Evolutionary conservation across 1,139 yeast species (phyloP).

Genomic region (Blastobotrys elegans): DNA sequence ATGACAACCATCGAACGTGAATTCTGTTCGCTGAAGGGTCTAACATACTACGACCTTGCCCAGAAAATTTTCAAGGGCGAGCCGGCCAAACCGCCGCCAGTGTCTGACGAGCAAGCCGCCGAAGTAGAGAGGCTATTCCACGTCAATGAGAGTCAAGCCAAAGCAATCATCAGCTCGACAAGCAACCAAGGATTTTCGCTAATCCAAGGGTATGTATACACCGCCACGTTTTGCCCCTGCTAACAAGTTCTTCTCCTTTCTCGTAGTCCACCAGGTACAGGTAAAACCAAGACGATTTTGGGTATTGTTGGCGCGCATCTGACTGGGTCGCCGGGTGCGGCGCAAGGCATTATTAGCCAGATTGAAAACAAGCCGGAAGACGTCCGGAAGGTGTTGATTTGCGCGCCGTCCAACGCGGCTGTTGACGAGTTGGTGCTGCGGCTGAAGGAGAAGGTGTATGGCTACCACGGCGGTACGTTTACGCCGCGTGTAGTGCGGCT

Average conservation of each 20-base stretch:
- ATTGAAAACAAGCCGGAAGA: constrained; percentile 16
- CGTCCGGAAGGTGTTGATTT: constrained; percentile 62
- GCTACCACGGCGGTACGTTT: constrained; percentile 50
- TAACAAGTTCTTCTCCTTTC: constrained; percentile 1
- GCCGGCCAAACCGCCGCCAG: constrained; percentile 47
- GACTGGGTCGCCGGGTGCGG: constrained; percentile 38
- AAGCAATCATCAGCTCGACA: constrained; percentile 74
- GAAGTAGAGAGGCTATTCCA: constrained; percentile 42
- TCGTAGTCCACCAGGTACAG: constrained; percentile 88
- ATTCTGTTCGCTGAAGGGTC: constrained; percentile 73
- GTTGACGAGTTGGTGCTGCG: constrained; percentile 95
- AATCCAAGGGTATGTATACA: constrained; percentile 62
- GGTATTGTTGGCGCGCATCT: constrained; percentile 83
- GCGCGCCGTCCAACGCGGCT: constrained; percentile 99
- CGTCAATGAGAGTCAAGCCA: constrained; percentile 85
- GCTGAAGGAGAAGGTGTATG: constrained; percentile 63
- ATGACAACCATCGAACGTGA: constrained; percentile 94
- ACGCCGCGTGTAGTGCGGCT: constrained; percentile 77
- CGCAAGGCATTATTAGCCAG: constrained; percentile 31
- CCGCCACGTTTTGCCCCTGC: too few relatives aligned
- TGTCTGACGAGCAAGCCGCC: constrained; percentile 40
- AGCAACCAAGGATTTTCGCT: constrained; percentile 71
- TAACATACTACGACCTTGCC: constrained; percentile 72
- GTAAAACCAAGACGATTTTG: constrained; percentile 93
- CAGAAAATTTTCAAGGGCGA: constrained; percentile 59